Conservation (phyloP, 495 filamentous ascomycete genomes). For the Annulohypoxylon bovei region DNA sequence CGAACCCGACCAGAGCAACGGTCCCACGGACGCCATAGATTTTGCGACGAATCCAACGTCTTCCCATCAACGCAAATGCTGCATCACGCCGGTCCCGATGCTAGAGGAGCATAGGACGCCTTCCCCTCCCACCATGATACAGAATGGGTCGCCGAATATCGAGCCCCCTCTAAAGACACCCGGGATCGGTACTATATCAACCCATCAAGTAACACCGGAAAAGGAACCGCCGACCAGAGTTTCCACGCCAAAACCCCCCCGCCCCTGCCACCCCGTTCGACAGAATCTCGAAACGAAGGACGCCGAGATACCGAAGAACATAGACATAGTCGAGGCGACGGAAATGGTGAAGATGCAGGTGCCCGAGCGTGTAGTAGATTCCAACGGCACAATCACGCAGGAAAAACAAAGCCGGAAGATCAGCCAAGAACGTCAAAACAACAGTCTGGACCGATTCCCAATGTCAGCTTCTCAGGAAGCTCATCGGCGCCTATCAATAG, state of each 20-base stretch:
- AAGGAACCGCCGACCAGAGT: constrained; percentile 34
- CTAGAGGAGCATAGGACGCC: constrained; percentile 36
- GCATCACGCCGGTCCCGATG: constrained; percentile 19
- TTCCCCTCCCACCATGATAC: constrained; percentile 50
- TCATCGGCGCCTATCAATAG: constrained; percentile 9
- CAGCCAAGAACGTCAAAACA: constrained; percentile 4
- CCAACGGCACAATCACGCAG: background rate
- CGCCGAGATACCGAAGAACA: background rate
- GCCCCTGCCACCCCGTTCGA: constrained; percentile 19
- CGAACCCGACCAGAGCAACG: constrained; percentile 17
- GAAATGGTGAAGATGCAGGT: constrained; percentile 9
- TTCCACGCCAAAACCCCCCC: constrained; percentile 25
- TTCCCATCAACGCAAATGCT: constrained; percentile 20
- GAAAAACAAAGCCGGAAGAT: constrained; percentile 6
- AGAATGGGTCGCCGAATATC: constrained; percentile 51
- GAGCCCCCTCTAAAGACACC: constrained; percentile 39
- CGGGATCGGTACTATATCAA: constrained; percentile 39
- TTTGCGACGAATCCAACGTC: constrained; percentile 14
- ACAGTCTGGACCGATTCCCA: background rate
- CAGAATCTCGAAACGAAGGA: constrained; percentile 17
- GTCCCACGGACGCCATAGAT: constrained; percentile 3
- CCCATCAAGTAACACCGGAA: constrained; percentile 15
- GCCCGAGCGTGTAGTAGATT: background rate
- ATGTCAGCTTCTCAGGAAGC: constrained; percentile 3
- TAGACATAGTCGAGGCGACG: background rate